Base-by-base conservation (phyloP, 2,329 filamentous ascomycete species). In the Dactylella cylindrospora region DNA sequence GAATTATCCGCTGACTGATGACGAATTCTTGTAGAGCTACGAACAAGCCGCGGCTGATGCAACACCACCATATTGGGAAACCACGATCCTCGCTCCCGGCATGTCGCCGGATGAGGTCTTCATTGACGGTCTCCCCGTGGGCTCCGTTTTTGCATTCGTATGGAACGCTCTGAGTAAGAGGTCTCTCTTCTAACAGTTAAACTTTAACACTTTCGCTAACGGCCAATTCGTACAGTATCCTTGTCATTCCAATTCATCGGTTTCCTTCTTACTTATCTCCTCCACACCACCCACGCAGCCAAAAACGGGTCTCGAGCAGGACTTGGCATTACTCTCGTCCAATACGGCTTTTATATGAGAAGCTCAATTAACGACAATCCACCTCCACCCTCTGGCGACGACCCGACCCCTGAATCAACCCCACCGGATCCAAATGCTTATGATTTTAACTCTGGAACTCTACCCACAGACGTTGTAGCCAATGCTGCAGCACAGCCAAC, bases 21-120 rank as follows among this genome's bases (percentile, higher is more conserved):
- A 57, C 40, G 10, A 36, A 19, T 41, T 31, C 26, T 61, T 69
- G 22, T 33, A 96, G 88, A 90, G 91, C 28, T 98, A 98, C 73
- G 93, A 98, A 79, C 91, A 97, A 82, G 93, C 93, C 12, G 93
- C 93, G 2, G 91, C 91, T 33, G 93, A 98, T 73, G 86, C 90
- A 19, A 93, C 93, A 40, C 93, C 93, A 1, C 93, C 93, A 0
- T 98, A 98, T 74, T 98, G 93, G 93, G 93, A 98, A 77, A 98
- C 93, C 4, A 97, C 93, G 0, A 96, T 98, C 66, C 81, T 98
- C 45, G 91, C 90, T 0, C 93, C 93, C 0, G 93, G 91, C 51
- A 83, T 93, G 66, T 87, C 86, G n/a, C 83, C 84, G 31, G 90
- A 97, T 71, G 93, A 98, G 73, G 91, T 98, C 40, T 98, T 93